Percentiles rank a stretch among this genome's conserved stretches.
phyloP scores from a whole-genome alignment of 1,139 yeast species.

The Dujonia santamariae region DNA sequence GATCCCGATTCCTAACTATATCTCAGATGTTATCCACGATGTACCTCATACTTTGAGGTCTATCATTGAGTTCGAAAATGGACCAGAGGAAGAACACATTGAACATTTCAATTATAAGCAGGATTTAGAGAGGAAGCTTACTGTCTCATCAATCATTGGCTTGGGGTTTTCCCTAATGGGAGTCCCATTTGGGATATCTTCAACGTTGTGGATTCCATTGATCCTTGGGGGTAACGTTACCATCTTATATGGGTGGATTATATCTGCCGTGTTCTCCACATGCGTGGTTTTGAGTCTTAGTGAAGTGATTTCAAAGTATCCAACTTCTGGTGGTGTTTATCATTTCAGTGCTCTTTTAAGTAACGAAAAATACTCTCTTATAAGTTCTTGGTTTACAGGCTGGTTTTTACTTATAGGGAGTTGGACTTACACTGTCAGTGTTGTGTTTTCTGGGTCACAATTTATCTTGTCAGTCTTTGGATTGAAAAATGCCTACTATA shows the following conservation, averaged over 20 bases:
- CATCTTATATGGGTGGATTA: slow-evolving; percentile 66
- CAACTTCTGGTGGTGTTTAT: slow-evolving; percentile 72
- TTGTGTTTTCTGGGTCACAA: slow-evolving; percentile 73
- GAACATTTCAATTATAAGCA: slow-evolving; percentile 73
- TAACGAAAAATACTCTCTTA: slow-evolving; percentile 49
- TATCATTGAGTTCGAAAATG: slow-evolving; percentile 3
- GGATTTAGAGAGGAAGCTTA: slow-evolving; percentile 60
- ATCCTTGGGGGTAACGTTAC: slow-evolving; percentile 75
- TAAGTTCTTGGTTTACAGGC: slow-evolving; percentile 72
- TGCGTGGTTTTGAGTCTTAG: slow-evolving; percentile 65
- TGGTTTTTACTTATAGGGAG: slow-evolving; percentile 73
- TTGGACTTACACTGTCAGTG: slow-evolving; percentile 73
- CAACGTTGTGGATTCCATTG: slow-evolving; percentile 65
- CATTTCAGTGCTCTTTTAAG: slow-evolving; percentile 74
- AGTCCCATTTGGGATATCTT: slow-evolving; percentile 72
- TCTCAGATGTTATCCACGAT: no score
- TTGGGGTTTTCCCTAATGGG: slow-evolving; percentile 77
- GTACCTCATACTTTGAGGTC: slow-evolving; percentile 3
- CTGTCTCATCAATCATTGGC: slow-evolving; percentile 68
- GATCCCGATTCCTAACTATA: no score
- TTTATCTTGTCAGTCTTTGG: slow-evolving; percentile 65
- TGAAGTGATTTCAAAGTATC: slow-evolving; percentile 71
- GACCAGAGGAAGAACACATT: slow-evolving; percentile 38
- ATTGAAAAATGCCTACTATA: slow-evolving; percentile 54
- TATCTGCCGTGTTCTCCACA: slow-evolving; percentile 59